phyloP scores from a whole-genome alignment of 2,329 filamentous ascomycete species.

The Fusarium agapanthi region DNA sequence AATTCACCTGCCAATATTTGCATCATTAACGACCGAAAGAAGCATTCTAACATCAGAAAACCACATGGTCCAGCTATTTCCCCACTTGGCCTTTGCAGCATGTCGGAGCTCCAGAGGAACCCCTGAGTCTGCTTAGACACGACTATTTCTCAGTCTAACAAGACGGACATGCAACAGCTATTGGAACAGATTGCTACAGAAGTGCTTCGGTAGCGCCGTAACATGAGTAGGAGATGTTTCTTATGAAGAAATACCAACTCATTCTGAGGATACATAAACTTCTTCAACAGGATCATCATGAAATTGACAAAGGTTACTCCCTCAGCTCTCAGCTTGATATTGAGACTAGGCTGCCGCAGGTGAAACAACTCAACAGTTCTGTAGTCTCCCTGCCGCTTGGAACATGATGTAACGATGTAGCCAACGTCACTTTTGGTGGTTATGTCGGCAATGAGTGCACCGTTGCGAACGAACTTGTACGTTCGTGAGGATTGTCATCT shows the following conservation, averaged over 20 bases:
- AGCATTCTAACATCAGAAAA: too few species aligned
- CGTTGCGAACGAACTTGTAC: too few species aligned
- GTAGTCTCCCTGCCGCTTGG: neutral
- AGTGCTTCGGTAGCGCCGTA: too few species aligned
- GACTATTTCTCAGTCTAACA: neutral
- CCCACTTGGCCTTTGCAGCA: neutral
- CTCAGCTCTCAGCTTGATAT: neutral
- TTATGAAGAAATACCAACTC: neutral
- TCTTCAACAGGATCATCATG: neutral
- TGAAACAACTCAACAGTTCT: neutral
- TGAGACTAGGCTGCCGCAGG: too few species aligned
- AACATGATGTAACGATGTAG: neutral
- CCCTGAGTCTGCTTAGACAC: neutral
- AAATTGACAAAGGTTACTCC: neutral
- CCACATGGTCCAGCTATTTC: neutral
- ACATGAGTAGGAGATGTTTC: neutral
- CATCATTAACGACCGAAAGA: neutral
- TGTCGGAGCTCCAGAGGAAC: too few species aligned
- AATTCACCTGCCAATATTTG: neutral
- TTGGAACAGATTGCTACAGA: neutral
- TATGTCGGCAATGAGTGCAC: neutral
- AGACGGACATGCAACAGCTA: neutral
- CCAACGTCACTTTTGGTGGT: neutral
- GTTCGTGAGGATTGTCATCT: neutral
- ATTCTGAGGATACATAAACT: neutral